Evolutionary conservation across 2,329 filamentous ascomycete genomes (phyloP), one percentile per base, ranked within the genome.

Genomic region (Escovopsis weberi): DNA sequence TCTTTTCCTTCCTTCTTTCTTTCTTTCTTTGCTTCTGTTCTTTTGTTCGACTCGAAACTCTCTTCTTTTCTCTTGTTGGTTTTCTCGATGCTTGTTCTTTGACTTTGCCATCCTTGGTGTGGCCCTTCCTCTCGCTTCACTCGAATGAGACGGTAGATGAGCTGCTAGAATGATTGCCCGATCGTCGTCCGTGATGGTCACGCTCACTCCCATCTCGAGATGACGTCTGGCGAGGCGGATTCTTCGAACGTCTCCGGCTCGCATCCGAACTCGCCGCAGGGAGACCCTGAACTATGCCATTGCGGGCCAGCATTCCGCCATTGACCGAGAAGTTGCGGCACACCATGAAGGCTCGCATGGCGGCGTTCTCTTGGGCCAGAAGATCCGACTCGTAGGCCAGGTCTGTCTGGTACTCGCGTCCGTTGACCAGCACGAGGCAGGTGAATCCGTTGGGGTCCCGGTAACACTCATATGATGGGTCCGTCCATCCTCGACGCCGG

Each of bases 291-390:
- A 81, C 75, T 48, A 80, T 78, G 37, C 77, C 77, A 55, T 80
- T 81, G 50, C 76, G 73, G 48, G 76, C 77, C 49, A 80, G 68
- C 86, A 94, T 94, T 59, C 89, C 89, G 55, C 93, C 87, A 59
- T 94, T 95, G 62, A 93, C 85, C 43, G 86, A 94, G 66, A 95
- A 95, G 71, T 94, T 94, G 50, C 87, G 82, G 70, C 89, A 95
- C 52, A 95, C 91, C 78, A 94, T 89, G 65, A 94, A 96, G 45
- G 89, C 89, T 48, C 87, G 83, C 76, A 93, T 93, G 47, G 89
- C 89, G 26, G 89, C 89, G 55, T 89, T 91, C 62, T 96, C 88
- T 58, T 87, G 85, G 38, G 89, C 89, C 50, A 94, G 71, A 39
- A 75, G 69, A 59, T 89, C 84, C 48, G 82, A 84, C 59, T 84